phyloP scores from a whole-genome alignment of 2,329 filamentous ascomycete genomes.

The Seiridium unicorne region DNA sequence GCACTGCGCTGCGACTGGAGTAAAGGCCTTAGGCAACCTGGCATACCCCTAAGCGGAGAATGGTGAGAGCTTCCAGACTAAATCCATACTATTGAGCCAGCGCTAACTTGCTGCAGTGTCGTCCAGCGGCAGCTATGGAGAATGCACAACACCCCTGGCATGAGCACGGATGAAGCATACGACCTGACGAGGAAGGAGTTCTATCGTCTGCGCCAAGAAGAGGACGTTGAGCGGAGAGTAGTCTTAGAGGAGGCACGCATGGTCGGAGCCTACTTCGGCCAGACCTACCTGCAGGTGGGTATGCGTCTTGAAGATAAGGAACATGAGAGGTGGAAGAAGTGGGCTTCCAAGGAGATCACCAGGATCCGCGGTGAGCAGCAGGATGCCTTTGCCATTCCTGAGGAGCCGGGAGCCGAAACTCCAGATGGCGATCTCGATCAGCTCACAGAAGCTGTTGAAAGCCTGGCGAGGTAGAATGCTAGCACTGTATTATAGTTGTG shows the following conservation, averaged over 20 bases:
- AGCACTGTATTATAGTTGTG: constrained; percentile 2
- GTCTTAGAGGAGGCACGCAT: constrained; percentile 84
- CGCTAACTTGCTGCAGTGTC: constrained; percentile 57
- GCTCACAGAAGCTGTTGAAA: constrained; percentile 6
- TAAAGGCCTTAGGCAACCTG: constrained; percentile 67
- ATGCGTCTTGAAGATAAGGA: constrained; percentile 78
- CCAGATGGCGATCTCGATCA: constrained; percentile 6
- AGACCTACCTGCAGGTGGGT: constrained; percentile 69
- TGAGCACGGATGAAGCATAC: constrained; percentile 71
- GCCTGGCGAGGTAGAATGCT: background rate
- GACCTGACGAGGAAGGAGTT: constrained; percentile 87
- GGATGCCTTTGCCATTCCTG: constrained; percentile 21
- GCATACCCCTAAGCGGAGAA: constrained; percentile 78
- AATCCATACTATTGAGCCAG: background rate
- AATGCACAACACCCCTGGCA: constrained; percentile 60
- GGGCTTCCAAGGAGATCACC: constrained; percentile 25
- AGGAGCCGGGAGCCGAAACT: constrained; percentile 13
- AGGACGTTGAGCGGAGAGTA: constrained; percentile 80
- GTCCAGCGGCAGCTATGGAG: constrained; percentile 89
- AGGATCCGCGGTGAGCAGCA: constrained; percentile 20
- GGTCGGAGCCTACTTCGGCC: constrained; percentile 87
- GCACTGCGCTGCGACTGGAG: constrained; percentile 77
- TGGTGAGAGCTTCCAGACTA: constrained; percentile 52
- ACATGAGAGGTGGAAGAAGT: constrained; percentile 77
- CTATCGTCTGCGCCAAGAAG: constrained; percentile 76